Base-by-base conservation (phyloP, 257 asterid species). In the Gentiana macrophylla region DNA sequence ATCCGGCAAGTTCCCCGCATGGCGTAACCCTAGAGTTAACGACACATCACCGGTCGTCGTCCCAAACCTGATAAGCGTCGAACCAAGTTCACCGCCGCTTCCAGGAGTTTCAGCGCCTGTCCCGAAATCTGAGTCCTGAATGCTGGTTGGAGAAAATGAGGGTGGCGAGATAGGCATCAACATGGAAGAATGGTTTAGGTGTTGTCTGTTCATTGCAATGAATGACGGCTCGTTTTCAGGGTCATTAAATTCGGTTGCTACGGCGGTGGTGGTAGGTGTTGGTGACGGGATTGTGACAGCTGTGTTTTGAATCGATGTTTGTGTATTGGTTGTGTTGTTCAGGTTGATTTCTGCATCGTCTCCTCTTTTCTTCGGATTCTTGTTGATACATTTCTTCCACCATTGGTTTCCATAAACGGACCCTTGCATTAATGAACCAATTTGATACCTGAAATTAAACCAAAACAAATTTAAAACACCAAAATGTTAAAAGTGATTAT, bases 371-470 rank as follows among this genome's bases (percentile, higher is more conserved):
- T 56, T 84, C 86, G 79, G 95, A 78, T 51, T 92, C 99, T 74
- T 92, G 94, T 49, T 86, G 94, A 74, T 92, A 92, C 95, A 92
- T 92, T 52, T 92, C 99, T 71, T 92, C 99, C 43, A 92, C 95
- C 99, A 92, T 89, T 72, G 99, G 99, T 79, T 92, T 92, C 99
- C 99, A 92, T 79, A 92, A 74, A 41, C 99, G 85, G 56, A 92
- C 99, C 91, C 99, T 81, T 7, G 99, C 99, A 84, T 92, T 92
- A 47, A 92, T 92, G 87, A 89, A 92, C 99, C 99, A 92, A 80
- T 92, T 92, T 45, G 99, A 89, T 4, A 92, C 99, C 99, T 92
- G 84, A 53, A 68, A 41, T 62, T 33, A 53, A n/a, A 24, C 24
- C 24, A 24, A 24, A 24, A 24, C 24, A 24, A 24, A 24, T 0